phyloP scores from a whole-genome alignment of 352 stramenopile genomes.

The Phytophthora boehmeriae region DNA sequence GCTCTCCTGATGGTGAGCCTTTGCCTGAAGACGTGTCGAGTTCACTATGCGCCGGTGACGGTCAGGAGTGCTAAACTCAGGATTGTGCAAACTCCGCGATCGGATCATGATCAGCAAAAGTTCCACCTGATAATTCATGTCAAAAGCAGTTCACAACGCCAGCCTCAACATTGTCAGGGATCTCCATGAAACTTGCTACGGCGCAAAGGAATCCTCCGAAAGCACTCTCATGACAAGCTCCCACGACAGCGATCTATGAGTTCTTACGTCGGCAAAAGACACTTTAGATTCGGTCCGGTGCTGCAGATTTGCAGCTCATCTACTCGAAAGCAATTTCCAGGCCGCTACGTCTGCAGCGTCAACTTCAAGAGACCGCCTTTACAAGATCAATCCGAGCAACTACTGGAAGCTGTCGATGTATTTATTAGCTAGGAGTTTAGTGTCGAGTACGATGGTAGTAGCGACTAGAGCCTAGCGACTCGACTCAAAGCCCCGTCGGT shows the following conservation, averaged over 20 bases:
- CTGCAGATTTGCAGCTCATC: constrained; percentile 1
- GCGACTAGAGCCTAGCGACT: no score
- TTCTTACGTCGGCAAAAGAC: background rate
- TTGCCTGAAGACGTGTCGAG: background rate
- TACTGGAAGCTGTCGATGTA: no score
- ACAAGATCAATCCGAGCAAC: no score
- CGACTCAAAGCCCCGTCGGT: constrained; percentile 18
- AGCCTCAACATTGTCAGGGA: background rate
- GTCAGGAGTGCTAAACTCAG: background rate
- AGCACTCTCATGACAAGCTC: background rate
- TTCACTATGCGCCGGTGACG: background rate
- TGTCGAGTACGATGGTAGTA: no score
- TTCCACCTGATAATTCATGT: no score
- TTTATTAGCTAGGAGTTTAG: no score
- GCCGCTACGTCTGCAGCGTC: background rate
- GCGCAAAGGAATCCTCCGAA: no score
- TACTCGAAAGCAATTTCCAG: background rate
- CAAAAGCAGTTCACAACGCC: background rate
- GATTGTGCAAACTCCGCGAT: background rate
- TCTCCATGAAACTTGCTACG: no score
- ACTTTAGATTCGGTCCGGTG: constrained; percentile 1
- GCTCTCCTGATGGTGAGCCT: background rate
- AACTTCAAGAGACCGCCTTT: no score
- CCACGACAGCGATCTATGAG: background rate
- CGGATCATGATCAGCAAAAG: no score